These are phyloP conservation scores for Alternaria arbusti DNA, from an alignment of 2,329 filamentous ascomycete genomes.

Conservation along the genomic window DNA sequence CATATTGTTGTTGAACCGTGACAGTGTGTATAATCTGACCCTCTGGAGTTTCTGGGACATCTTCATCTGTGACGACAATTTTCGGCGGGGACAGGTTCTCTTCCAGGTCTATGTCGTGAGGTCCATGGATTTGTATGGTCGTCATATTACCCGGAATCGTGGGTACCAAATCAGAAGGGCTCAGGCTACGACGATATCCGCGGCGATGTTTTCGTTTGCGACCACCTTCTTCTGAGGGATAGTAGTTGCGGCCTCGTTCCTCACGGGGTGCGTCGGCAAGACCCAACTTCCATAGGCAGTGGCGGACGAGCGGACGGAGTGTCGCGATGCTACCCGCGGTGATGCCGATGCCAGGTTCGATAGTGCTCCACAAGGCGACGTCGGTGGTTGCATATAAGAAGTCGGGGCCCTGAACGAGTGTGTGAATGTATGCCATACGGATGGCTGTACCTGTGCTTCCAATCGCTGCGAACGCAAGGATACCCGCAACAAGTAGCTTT, in stretches of 20 bases:
- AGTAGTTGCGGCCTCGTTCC: constrained; percentile 10
- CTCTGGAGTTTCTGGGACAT: neutral
- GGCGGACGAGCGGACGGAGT: constrained; percentile 56
- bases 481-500: constrained; percentile 59
- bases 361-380: constrained; percentile 49
- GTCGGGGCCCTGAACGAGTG: constrained; percentile 50
- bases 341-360: constrained; percentile 49
- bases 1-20: constrained; percentile 25
- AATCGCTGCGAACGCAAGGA: constrained; percentile 58
- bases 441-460: constrained; percentile 61
- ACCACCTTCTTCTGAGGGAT: constrained; percentile 6
- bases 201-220: constrained; percentile 21
- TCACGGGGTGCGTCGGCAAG: constrained; percentile 24
- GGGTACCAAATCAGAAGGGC: constrained; percentile 24
- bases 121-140: constrained; percentile 19
- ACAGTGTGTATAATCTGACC: constrained; percentile 26
- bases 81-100: neutral
- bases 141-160: constrained; percentile 14
- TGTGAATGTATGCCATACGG: constrained; percentile 52
- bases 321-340: constrained; percentile 58
- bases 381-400: constrained; percentile 51
- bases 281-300: constrained; percentile 27
- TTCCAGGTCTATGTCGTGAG: neutral
- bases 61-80: neutral
- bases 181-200: constrained; percentile 28